These are phyloP conservation scores for Tricholoma matsutake DNA, from an alignment of 768 basidiomycete genomes.

Conservation along the genomic window DNA sequence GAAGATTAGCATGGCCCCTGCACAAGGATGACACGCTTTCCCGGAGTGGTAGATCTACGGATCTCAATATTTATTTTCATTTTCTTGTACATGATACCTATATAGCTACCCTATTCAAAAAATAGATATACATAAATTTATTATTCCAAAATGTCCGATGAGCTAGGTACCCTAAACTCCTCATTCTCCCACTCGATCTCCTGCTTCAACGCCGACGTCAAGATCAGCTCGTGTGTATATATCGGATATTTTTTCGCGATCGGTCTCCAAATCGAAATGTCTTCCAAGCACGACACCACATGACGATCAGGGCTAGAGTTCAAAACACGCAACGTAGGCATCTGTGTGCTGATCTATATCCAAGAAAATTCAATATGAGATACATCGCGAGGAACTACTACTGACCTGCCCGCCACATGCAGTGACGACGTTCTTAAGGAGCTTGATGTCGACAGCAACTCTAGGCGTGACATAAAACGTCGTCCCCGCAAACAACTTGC, in stretches of 20 bases:
- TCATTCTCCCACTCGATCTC: conserved; percentile 60
- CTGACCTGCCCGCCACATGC: conserved; percentile 72
- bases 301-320: conserved; percentile 49
- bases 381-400: conserved; percentile 4
- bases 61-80: conserved; percentile 41
- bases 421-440: conserved; percentile 66
- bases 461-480: conserved; percentile 75
- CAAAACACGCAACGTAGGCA: conserved; percentile 54
- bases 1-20: conserved; percentile 99
- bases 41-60: conserved; percentile 78
- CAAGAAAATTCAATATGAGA: conserved; percentile 2
- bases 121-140: background rate
- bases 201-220: conserved; percentile 64
- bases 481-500: conserved; percentile 59
- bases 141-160: background rate
- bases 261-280: conserved; percentile 64
- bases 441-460: conserved; percentile 52
- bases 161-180: conserved; percentile 27
- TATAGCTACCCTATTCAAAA: no score
- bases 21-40: conserved; percentile 99
- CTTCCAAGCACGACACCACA: conserved; percentile 65
- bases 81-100: background rate
- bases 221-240: conserved; percentile 68
- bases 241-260: conserved; percentile 49
- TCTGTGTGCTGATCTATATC: conserved; percentile 40